Base-by-base conservation (phyloP, 345 rosid species). In the Anacardium occidentale region DNA sequence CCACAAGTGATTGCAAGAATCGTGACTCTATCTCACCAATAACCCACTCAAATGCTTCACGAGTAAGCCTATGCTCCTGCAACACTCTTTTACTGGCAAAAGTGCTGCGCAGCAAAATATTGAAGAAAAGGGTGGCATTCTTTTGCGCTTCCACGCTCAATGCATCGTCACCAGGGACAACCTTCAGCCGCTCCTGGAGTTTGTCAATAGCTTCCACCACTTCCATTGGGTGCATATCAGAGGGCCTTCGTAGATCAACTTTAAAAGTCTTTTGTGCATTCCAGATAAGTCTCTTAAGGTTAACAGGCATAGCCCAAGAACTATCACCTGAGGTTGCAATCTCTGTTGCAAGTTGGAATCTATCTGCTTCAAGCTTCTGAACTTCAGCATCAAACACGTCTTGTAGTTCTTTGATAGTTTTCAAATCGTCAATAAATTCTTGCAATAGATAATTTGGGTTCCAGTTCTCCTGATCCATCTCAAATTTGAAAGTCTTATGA, bases 41-140 rank as follows among this genome's bases (percentile, higher is more conserved):
- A 66, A 94, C 92, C 99, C 99, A 94, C 75, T 94, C 98, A 78
- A 94, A 94, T 56, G 98, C 97, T 84, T 94, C 98, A 1, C 94
- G 94, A 67, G 91, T 90, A 53, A 94, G 97, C 84, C 89, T 92
- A 79, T 94, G 90, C 76, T 94, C 99, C 85, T 92, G 82, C 85
- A 94, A 84, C 78, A 94, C 99, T 83, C 96, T 87, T 80, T 94
- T 94, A 81, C 99, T 94, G 40, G 99, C 95, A 74, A 94, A 87
- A 74, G 97, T 92, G 84, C 97, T 94, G 32, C 98, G 99, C 64
- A 92, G 98, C 84, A 94, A 84, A 68, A 94, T 94, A 74, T 88
- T 81, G 58, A 94, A 94, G 86, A 94, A 92, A 71, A 94, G 88
- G 0, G 99, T 94, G n/a, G 99, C 97, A 81, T 94, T 94, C 84